Conservation (phyloP, 495 filamentous ascomycete species). For the Trichocladium uniseriatum region DNA sequence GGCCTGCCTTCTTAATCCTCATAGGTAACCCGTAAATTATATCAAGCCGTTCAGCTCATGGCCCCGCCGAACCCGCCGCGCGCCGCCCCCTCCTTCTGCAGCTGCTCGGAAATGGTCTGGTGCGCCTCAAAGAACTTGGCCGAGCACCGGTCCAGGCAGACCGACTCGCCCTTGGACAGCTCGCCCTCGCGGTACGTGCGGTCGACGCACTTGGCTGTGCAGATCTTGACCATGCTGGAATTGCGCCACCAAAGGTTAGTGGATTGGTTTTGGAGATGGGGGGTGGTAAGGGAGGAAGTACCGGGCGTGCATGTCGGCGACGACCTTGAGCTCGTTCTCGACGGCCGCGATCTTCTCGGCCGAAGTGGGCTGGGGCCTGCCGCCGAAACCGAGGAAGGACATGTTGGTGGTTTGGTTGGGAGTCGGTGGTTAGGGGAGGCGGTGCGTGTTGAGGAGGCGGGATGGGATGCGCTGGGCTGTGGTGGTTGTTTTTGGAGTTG, state of each 20-base stretch:
- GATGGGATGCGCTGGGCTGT: background rate
- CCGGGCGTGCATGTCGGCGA: conserved; percentile 95
- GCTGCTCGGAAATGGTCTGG: conserved; percentile 67
- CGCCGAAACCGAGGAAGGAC: conserved; percentile 91
- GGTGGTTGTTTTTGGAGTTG: background rate
- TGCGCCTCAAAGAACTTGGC: conserved; percentile 98
- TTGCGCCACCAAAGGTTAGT: background rate
- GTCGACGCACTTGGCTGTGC: conserved; percentile 86
- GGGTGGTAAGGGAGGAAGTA: conserved; percentile 35
- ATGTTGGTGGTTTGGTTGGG: conserved; percentile 43
- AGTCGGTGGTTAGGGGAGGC: background rate
- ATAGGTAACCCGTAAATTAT: too few species aligned
- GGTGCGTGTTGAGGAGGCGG: background rate
- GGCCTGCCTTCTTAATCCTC: background rate
- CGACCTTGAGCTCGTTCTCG: conserved; percentile 88
- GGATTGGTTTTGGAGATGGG: background rate
- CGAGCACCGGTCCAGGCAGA: conserved; percentile 93
- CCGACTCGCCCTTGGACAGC: conserved; percentile 95
- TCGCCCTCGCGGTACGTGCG: conserved; percentile 86
- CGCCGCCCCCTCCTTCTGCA: conserved; percentile 41
- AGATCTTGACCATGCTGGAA: conserved; percentile 76
- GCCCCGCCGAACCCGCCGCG: conserved; percentile 22
- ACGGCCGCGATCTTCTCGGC: conserved; percentile 92
- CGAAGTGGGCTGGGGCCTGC: conserved; percentile 79
- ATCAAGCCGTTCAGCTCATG: background rate